Base-by-base conservation (phyloP, 768 basidiomycete genomes). In the Termitomyces sp. region DNA sequence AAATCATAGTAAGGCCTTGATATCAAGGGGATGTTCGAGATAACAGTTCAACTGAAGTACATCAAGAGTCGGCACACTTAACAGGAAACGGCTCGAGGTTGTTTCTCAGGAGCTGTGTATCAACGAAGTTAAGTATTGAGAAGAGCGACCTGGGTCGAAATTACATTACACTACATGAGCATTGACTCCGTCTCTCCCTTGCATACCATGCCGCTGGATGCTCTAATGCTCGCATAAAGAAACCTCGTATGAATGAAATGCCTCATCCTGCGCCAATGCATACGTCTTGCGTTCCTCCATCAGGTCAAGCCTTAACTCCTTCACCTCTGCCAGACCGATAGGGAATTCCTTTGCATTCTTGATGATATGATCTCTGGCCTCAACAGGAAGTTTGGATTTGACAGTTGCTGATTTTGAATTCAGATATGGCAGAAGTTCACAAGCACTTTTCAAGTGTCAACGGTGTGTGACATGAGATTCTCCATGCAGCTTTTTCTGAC, bases 361-460 rank as follows among this genome's bases (percentile, higher is more conserved):
- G 52, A 65, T 51, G 35, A 71, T 65, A 49, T 56, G 58, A 45
- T 61, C 60, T 60, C 63, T 60, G 33, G 69, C 45, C 64, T 69
- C 74, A 32, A 57, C 54, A 9, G 67, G 72, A 35, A 73, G 67
- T 24, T 62, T 54, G n/a, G n/a, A n/a, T 35, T 3, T 20, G 12
- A 13, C 45, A 59, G 45, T 40, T 36, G n/a, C 36, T 52, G 33
- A 55, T 16, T 45, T 36, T 24, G 7, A 35, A 32, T 13, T 52
- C 60, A n/a, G 59, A 50, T 12, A 69, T 28, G 28, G 28, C 28
- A 28, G 28, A 2, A 28, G 28, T 92, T 93, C 67, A 65, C 68
- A 16, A 84, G 76, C 67, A 86, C 82, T 0, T 86, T 86, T 65
- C 33, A 53, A 0, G 79, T 84, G 0, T 78, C 83, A 22, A 64